Conservation (phyloP, 352 stramenopile genomes). For the Thalassiosira livingstoniorum region DNA sequence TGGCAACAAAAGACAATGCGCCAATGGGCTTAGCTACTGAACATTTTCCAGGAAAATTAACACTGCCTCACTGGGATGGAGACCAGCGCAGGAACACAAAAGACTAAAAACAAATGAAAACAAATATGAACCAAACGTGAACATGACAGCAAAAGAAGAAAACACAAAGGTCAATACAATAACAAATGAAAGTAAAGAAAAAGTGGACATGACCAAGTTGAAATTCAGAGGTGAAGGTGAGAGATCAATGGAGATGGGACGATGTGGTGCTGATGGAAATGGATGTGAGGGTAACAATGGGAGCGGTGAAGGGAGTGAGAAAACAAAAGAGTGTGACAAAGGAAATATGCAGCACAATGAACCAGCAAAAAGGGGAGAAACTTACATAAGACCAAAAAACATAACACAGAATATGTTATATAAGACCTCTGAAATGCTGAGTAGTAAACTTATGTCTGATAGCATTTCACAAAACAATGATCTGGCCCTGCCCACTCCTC, state of each 20-base stretch:
- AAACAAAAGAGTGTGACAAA: not conserved
- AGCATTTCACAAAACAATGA: not conserved
- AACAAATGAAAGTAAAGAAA: not conserved
- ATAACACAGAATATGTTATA: not conserved
- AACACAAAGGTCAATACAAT: too few species aligned
- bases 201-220: not conserved
- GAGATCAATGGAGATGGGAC: not conserved
- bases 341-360: too few species aligned
- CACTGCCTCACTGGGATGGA: not conserved
- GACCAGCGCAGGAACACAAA: not conserved
- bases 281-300: not conserved
- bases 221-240: not conserved
- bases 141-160: too few species aligned
- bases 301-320: not conserved
- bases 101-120: not conserved
- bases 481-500: not conserved
- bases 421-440: not conserved
- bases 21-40: not conserved
- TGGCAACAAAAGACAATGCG: not conserved
- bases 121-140: not conserved
- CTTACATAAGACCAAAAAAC: not conserved
- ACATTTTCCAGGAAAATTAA: too few species aligned
- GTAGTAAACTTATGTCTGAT: not conserved
- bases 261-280: not conserved
- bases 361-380: too few species aligned